These are phyloP conservation scores for Neurospora cerealis DNA, from an alignment of 495 filamentous ascomycete species.

Conservation along the genomic window DNA sequence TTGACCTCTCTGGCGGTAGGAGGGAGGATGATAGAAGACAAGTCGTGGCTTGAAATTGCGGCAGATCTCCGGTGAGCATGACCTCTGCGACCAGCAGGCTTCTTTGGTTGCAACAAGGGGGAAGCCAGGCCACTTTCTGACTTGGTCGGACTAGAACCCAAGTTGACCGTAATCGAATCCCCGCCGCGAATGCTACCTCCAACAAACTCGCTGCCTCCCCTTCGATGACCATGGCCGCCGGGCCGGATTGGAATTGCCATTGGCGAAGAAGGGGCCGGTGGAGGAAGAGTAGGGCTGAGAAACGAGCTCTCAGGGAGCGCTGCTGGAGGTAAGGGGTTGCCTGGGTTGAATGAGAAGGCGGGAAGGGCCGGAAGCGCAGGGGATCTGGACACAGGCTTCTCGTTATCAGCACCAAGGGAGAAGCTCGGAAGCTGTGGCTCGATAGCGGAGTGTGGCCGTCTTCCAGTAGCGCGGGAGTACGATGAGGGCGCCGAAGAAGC, in stretches of 20 bases:
- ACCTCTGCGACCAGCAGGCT: constrained; percentile 46
- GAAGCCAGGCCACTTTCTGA: constrained; percentile 46
- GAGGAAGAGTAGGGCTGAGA: constrained; percentile 32
- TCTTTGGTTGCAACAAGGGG: constrained; percentile 36
- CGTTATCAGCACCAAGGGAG: constrained; percentile 8
- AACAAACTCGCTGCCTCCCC: constrained; percentile 71
- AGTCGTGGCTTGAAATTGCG: constrained; percentile 76
- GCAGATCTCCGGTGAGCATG: constrained; percentile 82
- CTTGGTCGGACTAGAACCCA: constrained; percentile 56
- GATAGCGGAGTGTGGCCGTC: constrained; percentile 39
- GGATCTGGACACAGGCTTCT: constrained; percentile 18
- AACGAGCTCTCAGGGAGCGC: constrained; percentile 21
- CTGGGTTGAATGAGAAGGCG: constrained; percentile 58
- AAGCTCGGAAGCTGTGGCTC: constrained; percentile 20
- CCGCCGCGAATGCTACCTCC: constrained; percentile 56
- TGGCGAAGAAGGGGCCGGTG: constrained; percentile 31
- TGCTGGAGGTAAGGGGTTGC: constrained; percentile 18
- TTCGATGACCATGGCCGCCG: constrained; percentile 49
- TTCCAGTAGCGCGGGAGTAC: constrained; percentile 32
- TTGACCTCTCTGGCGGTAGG: constrained; percentile 38
- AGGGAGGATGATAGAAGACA: constrained; percentile 58
- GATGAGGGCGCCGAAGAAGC: constrained; percentile 36
- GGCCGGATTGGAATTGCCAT: constrained; percentile 32
- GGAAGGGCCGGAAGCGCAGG: constrained; percentile 49
- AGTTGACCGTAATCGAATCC: constrained; percentile 38